Base-by-base conservation (phyloP, 768 basidiomycete genomes). In the Vishniacozyma victoriae region DNA sequence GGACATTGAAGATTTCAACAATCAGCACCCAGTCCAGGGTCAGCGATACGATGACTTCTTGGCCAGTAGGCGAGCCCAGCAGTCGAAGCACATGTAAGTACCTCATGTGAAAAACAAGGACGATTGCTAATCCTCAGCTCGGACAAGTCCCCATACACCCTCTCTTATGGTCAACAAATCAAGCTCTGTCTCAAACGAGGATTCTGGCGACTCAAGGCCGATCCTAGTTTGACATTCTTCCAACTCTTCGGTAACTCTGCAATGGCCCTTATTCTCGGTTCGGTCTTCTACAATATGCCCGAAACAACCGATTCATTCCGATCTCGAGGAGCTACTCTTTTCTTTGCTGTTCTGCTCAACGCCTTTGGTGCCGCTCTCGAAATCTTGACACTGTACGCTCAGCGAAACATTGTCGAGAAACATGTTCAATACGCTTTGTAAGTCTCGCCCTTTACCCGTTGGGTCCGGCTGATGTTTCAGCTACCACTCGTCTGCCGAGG, bases 21-120 rank as follows among this genome's bases (percentile, higher is more conserved):
- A 59, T 22, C 48, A 63, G 33, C 64, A 66, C 48, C 72, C 72
- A 0, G 57, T 73, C 55, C 44, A 55, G 6, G 62, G 65, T 14
- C 58, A 60, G 23, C 47, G 53, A 22, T 84, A 86, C 61, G 80
- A 85, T 39, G 78, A 80, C 1, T 93, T 93, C 78, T 79, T 83
- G 39, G 78, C 77, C 6, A 84, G 87, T 0, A 55, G 70, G 46
- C 35, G 67, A 33, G 85, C 88, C 4, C 75, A 78, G 18, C 80
- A 78, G 12, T 84, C 87, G 65, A 90, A 91, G 76, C 82, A 83
- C 69, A 78, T 78, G 52, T 83, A 83, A 22, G 86, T 85, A 59
- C 80, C 85, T 41, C 72, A 75, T 55, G 79, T 83, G 1, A 72
- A 85, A 51, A 78, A 80, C 0, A 72, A 75, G 87, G 72, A 85